Evolutionary conservation across 306 rosid species (phyloP).

Genomic region (Lathyrus tuberosus): DNA sequence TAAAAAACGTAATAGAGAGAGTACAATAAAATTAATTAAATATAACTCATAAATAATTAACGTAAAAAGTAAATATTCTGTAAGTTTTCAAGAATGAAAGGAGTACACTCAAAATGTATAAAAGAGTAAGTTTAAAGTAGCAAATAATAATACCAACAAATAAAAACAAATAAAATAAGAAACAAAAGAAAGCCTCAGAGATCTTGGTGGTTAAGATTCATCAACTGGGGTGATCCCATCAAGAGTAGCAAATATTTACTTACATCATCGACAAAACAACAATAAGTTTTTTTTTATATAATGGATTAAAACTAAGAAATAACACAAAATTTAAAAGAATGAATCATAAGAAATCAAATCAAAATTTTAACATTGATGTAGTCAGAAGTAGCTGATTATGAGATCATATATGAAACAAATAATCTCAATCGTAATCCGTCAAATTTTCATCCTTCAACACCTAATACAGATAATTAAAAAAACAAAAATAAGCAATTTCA

Average conservation of each 20-base stretch:
- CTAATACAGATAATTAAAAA: background rate
- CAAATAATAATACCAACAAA: no score
- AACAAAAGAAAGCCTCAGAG: conserved; percentile 51
- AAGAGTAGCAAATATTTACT: conserved; percentile 10
- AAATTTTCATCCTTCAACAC: conserved; percentile 41
- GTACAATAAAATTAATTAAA: no score
- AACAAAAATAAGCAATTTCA: background rate
- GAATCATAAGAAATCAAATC: background rate
- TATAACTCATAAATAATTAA: no score
- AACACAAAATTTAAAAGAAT: background rate
- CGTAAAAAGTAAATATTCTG: no score
- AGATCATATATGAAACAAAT: conserved; percentile 34
- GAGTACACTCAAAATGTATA: no score
- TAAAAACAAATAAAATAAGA: no score
- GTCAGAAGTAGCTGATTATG: conserved; percentile 59
- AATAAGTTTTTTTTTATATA: no score
- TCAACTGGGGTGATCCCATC: conserved; percentile 28
- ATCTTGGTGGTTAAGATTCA: conserved; percentile 53
- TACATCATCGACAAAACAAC: conserved; percentile 41
- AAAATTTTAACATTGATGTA: no score
- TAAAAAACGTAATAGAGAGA: no score
- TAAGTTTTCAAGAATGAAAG: no score
- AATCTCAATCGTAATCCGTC: conserved; percentile 51
- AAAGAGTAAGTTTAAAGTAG: no score
- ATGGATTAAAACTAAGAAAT: no score